Base-by-base conservation (phyloP, 2,329 filamentous ascomycete species). In the Grosmannia serpens region DNA sequence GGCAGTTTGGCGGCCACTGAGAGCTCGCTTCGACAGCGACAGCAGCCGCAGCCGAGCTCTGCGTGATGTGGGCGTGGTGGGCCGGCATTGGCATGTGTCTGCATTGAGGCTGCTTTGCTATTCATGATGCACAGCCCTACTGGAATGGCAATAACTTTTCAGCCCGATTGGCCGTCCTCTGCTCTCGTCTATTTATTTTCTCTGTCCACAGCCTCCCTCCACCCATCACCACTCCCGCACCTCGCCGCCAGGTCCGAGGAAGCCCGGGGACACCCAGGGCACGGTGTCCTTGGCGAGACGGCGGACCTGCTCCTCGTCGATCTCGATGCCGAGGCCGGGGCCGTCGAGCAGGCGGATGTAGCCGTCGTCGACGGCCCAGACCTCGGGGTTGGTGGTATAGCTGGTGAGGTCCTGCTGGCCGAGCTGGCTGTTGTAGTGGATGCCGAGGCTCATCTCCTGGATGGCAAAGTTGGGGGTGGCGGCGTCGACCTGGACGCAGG, bases 361-460 rank as follows among this genome's bases (percentile, higher is more conserved):
- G 1, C 83, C 83, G 52, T 77, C 53, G 74, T 72, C 75, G 31
- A 86, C 50, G 38, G 20, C 79, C 61, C 61, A 86, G 0, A 85
- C 79, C 35, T 75, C 74, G 0, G 78, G 73, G 65, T 85, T 79
- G 64, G 77, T 78, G 1, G 80, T 71, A 65, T 86, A 87, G 56
- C 77, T 84, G n/a, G 75, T 78, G 58, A 85, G 72, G 68, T 85
- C 82, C 64, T 64, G 78, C 74, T 57, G 76, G 73, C 3, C 79
- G 29, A 59, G 57, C 79, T 65, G 59, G 3, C 74, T 76, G 63
- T 88, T 88, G 68, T 88, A 88, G 69, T 88, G 85, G 66, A 88
- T 88, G 0, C 84, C 84, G 47, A 87, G 65, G 61, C 80, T 83
- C 85, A 87, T 87, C 68, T 87, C 84, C 66, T 86, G 82, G 52